phyloP scores from a whole-genome alignment of 2,329 filamentous ascomycete species.

The Elsinoe fawcettii region DNA sequence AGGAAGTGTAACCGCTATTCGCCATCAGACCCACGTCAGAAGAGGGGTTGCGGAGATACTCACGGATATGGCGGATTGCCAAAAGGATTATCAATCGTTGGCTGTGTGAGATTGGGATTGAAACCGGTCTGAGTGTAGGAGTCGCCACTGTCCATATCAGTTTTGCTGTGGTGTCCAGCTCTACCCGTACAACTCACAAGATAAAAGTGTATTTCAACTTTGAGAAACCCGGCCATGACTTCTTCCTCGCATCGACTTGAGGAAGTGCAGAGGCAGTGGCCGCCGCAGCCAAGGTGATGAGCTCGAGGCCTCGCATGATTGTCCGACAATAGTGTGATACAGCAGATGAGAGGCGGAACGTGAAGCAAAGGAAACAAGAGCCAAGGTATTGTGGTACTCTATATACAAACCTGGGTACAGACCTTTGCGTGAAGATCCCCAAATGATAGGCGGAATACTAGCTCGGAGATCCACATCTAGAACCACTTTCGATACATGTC shows the following conservation, averaged over 20 bases:
- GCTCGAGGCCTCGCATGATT: not conserved
- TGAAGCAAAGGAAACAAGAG: not conserved
- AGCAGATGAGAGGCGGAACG: not conserved
- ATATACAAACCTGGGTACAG: not conserved
- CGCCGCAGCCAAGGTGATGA: not conserved
- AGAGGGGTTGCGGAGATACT: not conserved
- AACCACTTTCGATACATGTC: conserved; percentile 7
- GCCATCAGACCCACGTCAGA: not conserved
- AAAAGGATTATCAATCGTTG: conserved; percentile 48
- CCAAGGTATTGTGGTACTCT: not conserved
- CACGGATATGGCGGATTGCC: conserved; percentile 52
- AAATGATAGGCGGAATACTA: conserved; percentile 10
- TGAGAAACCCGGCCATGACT: conserved; percentile 4
- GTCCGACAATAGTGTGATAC: not conserved
- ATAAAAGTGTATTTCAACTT: conserved; percentile 22
- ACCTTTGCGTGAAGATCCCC: not conserved
- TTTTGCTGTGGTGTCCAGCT: not conserved
- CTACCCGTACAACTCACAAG: conserved; percentile 20
- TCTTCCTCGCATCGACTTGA: not conserved
- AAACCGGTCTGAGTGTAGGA: conserved; percentile 56
- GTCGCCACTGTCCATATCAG: conserved; percentile 40
- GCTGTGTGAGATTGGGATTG: conserved; percentile 44
- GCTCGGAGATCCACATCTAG: conserved; percentile 9
- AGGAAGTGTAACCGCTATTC: conserved; percentile 22
- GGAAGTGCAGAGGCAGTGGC: not conserved